These are phyloP conservation scores for Aspergillus eucalypticola DNA, from an alignment of 2,329 filamentous ascomycete species.

Conservation along the genomic window DNA sequence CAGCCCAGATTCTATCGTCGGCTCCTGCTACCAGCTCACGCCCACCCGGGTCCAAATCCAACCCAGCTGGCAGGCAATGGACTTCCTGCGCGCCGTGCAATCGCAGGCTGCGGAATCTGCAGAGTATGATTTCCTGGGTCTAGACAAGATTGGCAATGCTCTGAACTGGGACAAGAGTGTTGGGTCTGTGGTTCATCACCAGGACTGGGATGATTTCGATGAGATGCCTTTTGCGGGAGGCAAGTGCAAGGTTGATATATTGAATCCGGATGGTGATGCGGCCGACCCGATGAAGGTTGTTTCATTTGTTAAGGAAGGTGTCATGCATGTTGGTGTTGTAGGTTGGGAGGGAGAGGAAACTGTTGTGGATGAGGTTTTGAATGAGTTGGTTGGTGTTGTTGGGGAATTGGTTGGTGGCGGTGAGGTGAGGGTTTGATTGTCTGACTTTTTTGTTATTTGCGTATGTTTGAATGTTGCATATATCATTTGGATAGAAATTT, in stretches of 20 bases:
- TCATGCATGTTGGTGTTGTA: conserved; percentile 61
- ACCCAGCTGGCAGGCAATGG: conserved; percentile 48
- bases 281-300: conserved; percentile 36
- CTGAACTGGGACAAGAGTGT: conserved; percentile 39
- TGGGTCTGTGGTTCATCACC: conserved; percentile 58
- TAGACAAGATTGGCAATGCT: conserved; percentile 49
- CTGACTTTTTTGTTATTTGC: too few relatives aligned
- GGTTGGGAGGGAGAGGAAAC: conserved; percentile 51
- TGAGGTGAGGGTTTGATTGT: background rate
- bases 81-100: conserved; percentile 54
- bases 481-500: too few relatives aligned
- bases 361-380: conserved; percentile 54
- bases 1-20: conserved; percentile 56
- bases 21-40: conserved; percentile 58
- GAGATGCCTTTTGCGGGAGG: conserved; percentile 40
- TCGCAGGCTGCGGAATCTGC: conserved; percentile 55
- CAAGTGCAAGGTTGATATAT: conserved; percentile 55
- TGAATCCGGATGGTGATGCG: conserved; percentile 58
- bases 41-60: conserved; percentile 60
- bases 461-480: too few relatives aligned
- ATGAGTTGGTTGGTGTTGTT: conserved; percentile 50
- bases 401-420: conserved; percentile 34
- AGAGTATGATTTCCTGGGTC: conserved; percentile 54
- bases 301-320: conserved; percentile 56
- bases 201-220: conserved; percentile 64